Conservation (phyloP, 768 basidiomycete genomes). For the Kondoa subrosea region DNA sequence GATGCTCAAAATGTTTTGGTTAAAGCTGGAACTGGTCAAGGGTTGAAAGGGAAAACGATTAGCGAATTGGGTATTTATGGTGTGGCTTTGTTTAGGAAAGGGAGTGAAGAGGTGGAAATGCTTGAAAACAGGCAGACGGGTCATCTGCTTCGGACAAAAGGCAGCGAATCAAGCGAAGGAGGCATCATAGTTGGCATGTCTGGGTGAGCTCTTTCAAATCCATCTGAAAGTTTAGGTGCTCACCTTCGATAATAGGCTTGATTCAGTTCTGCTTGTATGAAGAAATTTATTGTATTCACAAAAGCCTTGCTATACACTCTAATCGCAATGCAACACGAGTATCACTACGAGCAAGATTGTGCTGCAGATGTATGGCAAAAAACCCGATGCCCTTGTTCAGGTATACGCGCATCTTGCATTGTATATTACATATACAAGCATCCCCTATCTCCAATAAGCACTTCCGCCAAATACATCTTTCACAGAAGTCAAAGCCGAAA, state of each 20-base stretch:
- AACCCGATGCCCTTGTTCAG: too few relatives aligned
- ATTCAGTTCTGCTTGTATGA: too few relatives aligned
- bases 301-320: too few relatives aligned
- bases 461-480: slow-evolving; percentile 19
- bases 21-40: slow-evolving; percentile 45
- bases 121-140: slow-evolving; percentile 53
- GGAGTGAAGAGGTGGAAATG: slow-evolving; percentile 25
- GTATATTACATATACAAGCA: too few relatives aligned
- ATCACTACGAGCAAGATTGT: too few relatives aligned
- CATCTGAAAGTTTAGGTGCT: too few relatives aligned
- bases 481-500: slow-evolving; percentile 41
- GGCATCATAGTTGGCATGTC: slow-evolving; percentile 56
- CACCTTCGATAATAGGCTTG: too few relatives aligned
- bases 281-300: too few relatives aligned
- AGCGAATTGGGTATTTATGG: slow-evolving; percentile 88
- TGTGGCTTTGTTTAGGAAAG: slow-evolving; percentile 55
- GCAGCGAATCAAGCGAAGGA: slow-evolving; percentile 77
- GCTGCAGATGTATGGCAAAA: too few relatives aligned
- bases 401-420: too few relatives aligned
- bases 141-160: slow-evolving; percentile 77
- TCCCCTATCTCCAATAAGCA: slow-evolving; percentile 19
- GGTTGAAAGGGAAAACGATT: slow-evolving; percentile 51
- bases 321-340: too few relatives aligned
- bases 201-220: too few relatives aligned
- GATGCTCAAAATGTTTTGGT: slow-evolving; percentile 57